Conservation (phyloP, 257 asterid species). For the Salvia splendens region DNA sequence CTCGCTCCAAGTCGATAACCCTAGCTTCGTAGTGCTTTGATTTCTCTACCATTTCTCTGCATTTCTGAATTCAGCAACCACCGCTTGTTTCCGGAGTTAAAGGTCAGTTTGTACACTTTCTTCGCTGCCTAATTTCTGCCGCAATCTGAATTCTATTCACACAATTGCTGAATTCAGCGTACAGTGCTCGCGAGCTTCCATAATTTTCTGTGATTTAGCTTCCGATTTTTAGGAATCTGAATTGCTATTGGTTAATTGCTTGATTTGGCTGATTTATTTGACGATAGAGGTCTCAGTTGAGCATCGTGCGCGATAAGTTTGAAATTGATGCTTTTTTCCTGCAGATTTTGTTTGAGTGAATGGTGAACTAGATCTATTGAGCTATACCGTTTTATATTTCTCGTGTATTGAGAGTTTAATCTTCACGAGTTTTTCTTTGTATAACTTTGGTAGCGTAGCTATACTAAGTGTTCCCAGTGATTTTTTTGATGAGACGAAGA, state of each 20-base stretch:
- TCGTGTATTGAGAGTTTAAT: neutral
- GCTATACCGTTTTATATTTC: conserved; percentile 4
- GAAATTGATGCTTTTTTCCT: conserved; percentile 12
- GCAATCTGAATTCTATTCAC: conserved; percentile 5
- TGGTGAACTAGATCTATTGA: neutral
- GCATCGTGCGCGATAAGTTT: conserved; percentile 6
- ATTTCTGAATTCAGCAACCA: neutral
- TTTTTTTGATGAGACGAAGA: neutral
- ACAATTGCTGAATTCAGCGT: conserved; percentile 17
- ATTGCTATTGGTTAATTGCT: conserved; percentile 4
- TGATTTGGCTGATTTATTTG: conserved; percentile 15
- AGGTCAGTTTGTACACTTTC: conserved; percentile 14
- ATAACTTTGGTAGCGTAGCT: conserved; percentile 5
- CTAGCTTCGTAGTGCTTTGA: neutral
- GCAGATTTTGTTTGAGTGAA: neutral
- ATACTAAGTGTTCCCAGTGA: neutral
- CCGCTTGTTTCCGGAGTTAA: conserved; percentile 10
- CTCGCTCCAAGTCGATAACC: conserved; percentile 14
- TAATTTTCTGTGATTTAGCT: conserved; percentile 16
- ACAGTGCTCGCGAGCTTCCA: neutral
- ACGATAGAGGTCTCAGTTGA: conserved; percentile 19
- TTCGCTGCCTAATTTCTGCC: conserved; percentile 8
- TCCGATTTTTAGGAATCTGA: conserved; percentile 7
- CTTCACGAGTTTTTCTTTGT: neutral
- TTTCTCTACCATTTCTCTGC: neutral